Evolutionary conservation across 2,329 filamentous ascomycete genomes (phyloP).

Genomic region (Neofusicoccum umdonicola): DNA sequence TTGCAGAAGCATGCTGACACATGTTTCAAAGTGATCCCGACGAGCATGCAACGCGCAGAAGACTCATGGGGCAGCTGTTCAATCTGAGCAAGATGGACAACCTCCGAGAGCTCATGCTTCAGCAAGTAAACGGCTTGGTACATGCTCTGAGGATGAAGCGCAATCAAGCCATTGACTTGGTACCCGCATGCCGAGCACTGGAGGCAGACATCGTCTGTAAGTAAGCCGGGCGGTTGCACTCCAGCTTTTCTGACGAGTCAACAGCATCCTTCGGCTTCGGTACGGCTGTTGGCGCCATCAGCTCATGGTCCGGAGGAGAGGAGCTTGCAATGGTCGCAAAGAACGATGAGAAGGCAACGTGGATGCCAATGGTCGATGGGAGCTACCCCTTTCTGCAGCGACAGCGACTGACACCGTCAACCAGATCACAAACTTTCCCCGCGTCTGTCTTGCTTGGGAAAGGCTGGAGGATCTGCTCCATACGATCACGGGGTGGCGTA

Average conservation of each 20-base stretch:
- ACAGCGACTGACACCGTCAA: neutral
- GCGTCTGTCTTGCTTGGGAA: neutral
- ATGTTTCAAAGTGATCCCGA: neutral
- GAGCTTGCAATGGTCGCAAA: neutral
- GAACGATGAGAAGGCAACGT: slow-evolving; percentile 3
- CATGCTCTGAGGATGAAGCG: neutral
- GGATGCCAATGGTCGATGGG: neutral
- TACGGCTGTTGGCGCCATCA: neutral
- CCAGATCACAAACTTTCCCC: neutral
- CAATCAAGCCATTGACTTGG: neutral
- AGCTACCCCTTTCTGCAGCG: no score
- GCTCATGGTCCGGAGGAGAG: neutral
- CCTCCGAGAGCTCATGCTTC: neutral
- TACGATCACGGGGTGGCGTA: neutral
- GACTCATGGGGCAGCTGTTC: slow-evolving; percentile 7
- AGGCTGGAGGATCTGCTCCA: neutral
- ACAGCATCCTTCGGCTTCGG: neutral
- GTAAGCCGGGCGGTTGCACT: neutral
- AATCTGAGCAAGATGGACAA: slow-evolving; percentile 3
- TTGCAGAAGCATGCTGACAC: no score
- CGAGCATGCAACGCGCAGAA: neutral
- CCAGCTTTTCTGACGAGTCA: neutral
- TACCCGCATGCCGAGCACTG: neutral
- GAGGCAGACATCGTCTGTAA: slow-evolving; percentile 2
- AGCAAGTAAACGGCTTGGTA: neutral